A percentile compares a stretch with the other conserved stretches of the same genome.
phyloP scores from a whole-genome alignment of 306 rosid genomes.

The Rosa rugosa region DNA sequence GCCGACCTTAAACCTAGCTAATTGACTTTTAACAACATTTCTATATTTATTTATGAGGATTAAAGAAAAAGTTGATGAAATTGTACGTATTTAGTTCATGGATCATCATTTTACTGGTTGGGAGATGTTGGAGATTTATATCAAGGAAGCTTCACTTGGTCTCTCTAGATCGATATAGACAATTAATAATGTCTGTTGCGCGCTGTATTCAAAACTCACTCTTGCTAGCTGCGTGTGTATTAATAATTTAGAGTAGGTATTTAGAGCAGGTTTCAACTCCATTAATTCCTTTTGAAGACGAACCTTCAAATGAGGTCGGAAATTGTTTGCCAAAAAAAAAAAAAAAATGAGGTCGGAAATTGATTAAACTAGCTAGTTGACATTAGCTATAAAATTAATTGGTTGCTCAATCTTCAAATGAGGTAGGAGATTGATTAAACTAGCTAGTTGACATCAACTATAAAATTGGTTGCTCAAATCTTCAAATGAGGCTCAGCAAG shows the following conservation, averaged over 20 bases:
- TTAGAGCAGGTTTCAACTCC: neutral
- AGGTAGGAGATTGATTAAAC: no score
- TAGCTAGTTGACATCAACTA: no score
- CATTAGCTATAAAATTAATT: neutral
- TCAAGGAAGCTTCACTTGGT: neutral
- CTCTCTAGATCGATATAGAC: neutral
- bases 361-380: neutral
- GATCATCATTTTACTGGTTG: neutral
- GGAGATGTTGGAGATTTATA: conserved; percentile 4
- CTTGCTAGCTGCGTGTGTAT: neutral
- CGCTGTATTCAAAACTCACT: no score
- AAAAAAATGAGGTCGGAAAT: neutral
- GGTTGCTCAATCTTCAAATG: neutral
- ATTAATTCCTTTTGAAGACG: neutral
- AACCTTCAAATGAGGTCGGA: neutral
- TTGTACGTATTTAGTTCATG: neutral
- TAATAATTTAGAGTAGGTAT: neutral
- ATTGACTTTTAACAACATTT: neutral
- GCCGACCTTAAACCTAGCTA: neutral
- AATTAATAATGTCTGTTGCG: no score
- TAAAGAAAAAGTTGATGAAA: neutral
- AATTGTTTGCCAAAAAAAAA: no score
- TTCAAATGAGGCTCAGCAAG: no score
- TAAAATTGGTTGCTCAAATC: no score
- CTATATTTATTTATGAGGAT: neutral